Evolutionary conservation across 2,329 filamentous ascomycete species (phyloP), one percentile per base, ranked within the genome.

Genomic region (Nigrospora oryzae): DNA sequence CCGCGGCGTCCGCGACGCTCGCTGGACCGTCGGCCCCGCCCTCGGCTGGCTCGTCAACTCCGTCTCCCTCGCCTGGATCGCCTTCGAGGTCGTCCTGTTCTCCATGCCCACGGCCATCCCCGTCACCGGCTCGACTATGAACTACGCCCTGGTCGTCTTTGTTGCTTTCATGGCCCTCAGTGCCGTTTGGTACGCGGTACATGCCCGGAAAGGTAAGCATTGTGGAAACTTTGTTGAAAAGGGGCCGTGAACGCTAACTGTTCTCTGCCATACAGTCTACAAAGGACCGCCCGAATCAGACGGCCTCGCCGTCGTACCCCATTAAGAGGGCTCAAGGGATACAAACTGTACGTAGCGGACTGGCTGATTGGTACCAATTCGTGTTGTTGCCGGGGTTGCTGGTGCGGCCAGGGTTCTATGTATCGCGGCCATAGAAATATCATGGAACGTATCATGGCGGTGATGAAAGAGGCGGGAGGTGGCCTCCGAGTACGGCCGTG

Each of bases 91-190:
- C 31, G 65, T 77, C 2, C 53, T 80, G 4, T 80, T 79, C 56
- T 73, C 68, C 5, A 55, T 62, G 53, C 59, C 59, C 6, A 62
- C 59, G 0, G 56, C 53, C 7, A 45, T 62, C 11, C 59, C 59
- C 1, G 54, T 58, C n/a, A 59, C 53, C 4, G 54, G 52, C 11
- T 47, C 43, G n/a, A 57, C 50, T 44, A 57, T 58, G 57, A 62
- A 79, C 49, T 81, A 81, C 53, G 74, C 75, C 2, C 68, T 67
- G 36, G 76, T 79, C 1, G 77, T 82, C 3, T 73, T 81, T 49
- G 66, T 74, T 16, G 59, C 55, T 1, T 58, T 62, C 45, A 54
- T 59, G 57, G 53, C 45, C 28, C 41, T 62, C 4, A 59, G 56
- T 15, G 69, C 63, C 0, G 50, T 65, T 7, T 79, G 73, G 73